Base-by-base conservation (phyloP, 176 grass and related monocot species). In the Cymbopogon citratus region DNA sequence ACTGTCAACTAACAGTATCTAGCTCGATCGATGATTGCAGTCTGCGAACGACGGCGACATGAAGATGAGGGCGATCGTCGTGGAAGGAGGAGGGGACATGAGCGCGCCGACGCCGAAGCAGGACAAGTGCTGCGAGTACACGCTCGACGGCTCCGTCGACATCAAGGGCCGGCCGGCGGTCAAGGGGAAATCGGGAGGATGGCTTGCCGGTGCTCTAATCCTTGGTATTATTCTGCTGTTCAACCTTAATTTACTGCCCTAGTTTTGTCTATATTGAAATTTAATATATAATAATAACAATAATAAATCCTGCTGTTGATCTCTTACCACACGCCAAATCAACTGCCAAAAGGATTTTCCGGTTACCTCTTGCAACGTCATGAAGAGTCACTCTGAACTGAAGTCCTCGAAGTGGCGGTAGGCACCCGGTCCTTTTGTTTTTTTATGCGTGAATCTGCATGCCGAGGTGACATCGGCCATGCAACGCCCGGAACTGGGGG, bases 131-230 rank as follows among this genome's bases (percentile, higher is more conserved):
- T 71, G 61, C 33, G 87, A 86, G 23, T 85, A 91, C 74, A 97
- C 94, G 29, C 77, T 93, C 6, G 94, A 97, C 70, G 91, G 94
- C 36, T 85, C 94, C 64, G 86, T 97, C 1, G 86, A 93, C 77
- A 85, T 93, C 68, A 91, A 84, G 77, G 94, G 94, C 6, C 85
- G 75, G 2, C 88, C 88, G 8, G 94, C 94, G 27, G 39, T 89
- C 41, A 97, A 93, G 84, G 83, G 80, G 46, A 93, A 74, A 59
- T 91, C 94, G 5, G 94, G 94, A 43, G 86, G 94, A 24, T 93
- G 94, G 88, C 75, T 93, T 5, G 88, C 94, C 70, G 91, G 91
- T 34, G 85, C 71, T 75, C 83, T 97, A 56, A 86, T 97, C 65
- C 91, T 97, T 2, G 88, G 94, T 97, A 91, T 15, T 3, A n/a